Base-by-base conservation (phyloP, 129 eudicot species). In the Saussurea involucrata region DNA sequence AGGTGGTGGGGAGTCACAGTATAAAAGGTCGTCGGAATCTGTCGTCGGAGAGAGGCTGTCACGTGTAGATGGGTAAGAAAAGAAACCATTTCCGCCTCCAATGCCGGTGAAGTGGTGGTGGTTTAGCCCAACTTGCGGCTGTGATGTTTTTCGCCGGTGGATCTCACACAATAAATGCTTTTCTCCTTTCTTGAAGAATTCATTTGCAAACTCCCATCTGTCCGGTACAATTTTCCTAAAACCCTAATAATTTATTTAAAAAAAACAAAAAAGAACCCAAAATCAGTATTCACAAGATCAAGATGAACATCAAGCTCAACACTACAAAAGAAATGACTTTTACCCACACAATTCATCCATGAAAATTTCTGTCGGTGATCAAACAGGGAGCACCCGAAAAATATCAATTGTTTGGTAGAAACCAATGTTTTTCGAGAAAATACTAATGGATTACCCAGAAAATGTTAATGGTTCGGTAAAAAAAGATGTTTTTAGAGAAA, bases 141-240 rank as follows among this genome's bases (percentile, higher is more conserved):
- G 96, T 63, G 92, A 76, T 66, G 98, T 94, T 78, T 87, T 91
- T 69, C 98, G 84, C 60, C 98, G 90, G 85, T 94, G 97, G 83
- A 94, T 94, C 88, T 94, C 98, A 57, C 98, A 89, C 34, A 94
- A 76, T 72, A 91, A 75, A 69, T 94, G 97, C 49, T 91, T 94
- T 76, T 91, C 96, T 8, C 98, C 98, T 68, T 86, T 94, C 68
- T 85, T 91, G 83, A 94, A 94, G 76, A 65, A 91, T 76, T 94
- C 96, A 37, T 94, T 94, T 0, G 98, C 98, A 57, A 94, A 94
- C 85, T 94, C 98, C 98, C 98, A 94, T 82, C 97, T 89, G 78
- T 94, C 98, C 2, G 98, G 97, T 13, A 94, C 98, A 28, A 94
- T 91, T 80, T 94, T 94, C 68, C 96, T 79, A 83, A 94, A 94